Evolutionary conservation across 257 asterid species (phyloP), one percentile per base, ranked within the genome.

Genomic region (Eustoma russellianum): DNA sequence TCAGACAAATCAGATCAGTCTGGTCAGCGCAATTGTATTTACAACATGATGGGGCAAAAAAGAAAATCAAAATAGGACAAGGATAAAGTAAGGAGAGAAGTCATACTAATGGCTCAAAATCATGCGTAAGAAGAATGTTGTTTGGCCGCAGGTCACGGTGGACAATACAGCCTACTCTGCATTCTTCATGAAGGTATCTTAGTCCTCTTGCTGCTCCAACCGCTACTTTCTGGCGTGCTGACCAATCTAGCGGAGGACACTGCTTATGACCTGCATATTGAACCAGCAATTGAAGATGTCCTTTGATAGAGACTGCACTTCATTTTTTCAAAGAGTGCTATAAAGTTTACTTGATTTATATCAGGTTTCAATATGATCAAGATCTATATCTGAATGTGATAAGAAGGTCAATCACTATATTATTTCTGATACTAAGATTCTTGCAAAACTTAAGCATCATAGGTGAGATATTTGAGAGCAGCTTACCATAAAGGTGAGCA

Each of bases 61-160:
- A n/a, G n/a, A n/a, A n/a, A 1, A 38, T 11, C 43, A 15, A 19
- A n/a, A 51, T 5, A 14, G 16, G 6, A 24, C 30, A 24, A 24
- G 30, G 30, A 3, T 13, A 40, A 17, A 48, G 40, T 55, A 24
- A 38, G 34, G 12, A 11, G 44, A 13, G 28, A 52, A 38, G 43
- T 38, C 76, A 7, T 77, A 90, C 96, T 57, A 90, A 63, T 53
- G 98, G 88, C 74, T 83, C 96, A 59, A 90, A 90, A 71, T 90
- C 98, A 61, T 90, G 98, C 13, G 95, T 90, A 66, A 90, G 85
- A 73, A 90, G 94, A 72, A 90, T 86, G 81, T 86, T 90, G 66
- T 82, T 90, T 13, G 98, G 96, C 45, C 96, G 44, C 93, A 90
- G 61, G 53, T 86, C 98, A 33, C 95, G 96, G 65, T 90, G 96